Evolutionary conservation across 176 grass and related monocot genomes (phyloP), one percentile per base, ranked within the genome.

Genomic region (Dendrocalamus sinicus): DNA sequence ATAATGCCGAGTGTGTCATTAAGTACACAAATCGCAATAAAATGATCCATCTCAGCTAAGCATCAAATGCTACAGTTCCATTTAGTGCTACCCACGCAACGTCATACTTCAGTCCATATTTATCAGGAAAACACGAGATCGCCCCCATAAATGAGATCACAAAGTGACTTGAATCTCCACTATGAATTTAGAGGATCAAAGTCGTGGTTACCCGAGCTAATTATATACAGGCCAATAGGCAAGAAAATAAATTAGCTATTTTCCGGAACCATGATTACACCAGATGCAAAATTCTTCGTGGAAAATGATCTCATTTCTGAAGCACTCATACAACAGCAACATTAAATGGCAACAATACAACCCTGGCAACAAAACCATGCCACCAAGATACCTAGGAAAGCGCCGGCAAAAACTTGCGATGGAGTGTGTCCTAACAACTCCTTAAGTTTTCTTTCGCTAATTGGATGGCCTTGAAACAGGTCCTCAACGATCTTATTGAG

Each of bases 401-500:
- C 96, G 10, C 96, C 96, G 0, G 96, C 96, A 73, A 99, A 86
- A 50, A 99, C 96, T 79, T 99, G 96, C 58, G 92, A 99, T 8
- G 96, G 93, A 57, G 96, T 99, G 72, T 96, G 96, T 2, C 93
- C 96, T 86, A 96, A 77, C 70, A 99, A 76, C 70, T 99, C 93
- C 86, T 99, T 99, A 11, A 99, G 87, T 62, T 99, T 99, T 82
- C 91, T 95, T 92, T 99, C 86, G 15, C 96, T 95, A 61, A 96
- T 96, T 0, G 96, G 96, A 88, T 99, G 93, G 80, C 93, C 96
- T 90, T 96, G 84, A 91, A 99, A 99, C 54, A 99, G 83, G 90
- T 94, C 96, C 90, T 94, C 93, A 82, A 94, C 75, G 64, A 99
- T 99, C 84, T 94, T 99, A 83, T 99, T 99, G 85, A 99, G 96